Base-by-base conservation (phyloP, 164 flowering plant genomes). In the Tetracentron sinense region DNA sequence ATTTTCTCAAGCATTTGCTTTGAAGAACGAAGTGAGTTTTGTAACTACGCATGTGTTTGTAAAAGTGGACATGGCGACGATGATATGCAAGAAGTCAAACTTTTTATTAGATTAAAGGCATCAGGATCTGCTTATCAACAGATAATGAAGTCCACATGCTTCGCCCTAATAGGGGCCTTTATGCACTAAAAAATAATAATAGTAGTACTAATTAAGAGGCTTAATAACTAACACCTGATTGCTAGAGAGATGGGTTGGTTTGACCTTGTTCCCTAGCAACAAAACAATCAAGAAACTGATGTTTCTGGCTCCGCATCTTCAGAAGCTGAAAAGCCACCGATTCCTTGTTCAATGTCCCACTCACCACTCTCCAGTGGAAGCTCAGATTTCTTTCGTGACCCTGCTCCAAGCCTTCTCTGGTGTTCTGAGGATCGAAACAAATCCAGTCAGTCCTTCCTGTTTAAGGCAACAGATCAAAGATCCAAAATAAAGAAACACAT, bases 231-330 rank as follows among this genome's bases (percentile, higher is more conserved):
- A 54, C 2, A 10, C 55, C 2, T 20, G 16, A 29, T 21, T 30
- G 22, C 6, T 17, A 10, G 4, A 16, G 48, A 46, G 28, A 47
- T 33, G 38, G 28, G 58, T 26, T 25, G 4, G 15, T 48, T 16
- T 25, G 29, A 23, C 52, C 58, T 52, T 58, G 65, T 60, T 35
- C 42, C 31, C n/a, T 22, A 44, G 6, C 22, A 8, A 42, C 19
- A n/a, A 14, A 55, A 3, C 26, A 4, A 46, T 68, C 56, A 74
- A 49, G 77, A 69, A 33, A 20, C 60, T 42, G 70, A 68, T 42
- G 73, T 59, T 1, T 78, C 82, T 19, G 31, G 65, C 11, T 68
- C 78, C n/a, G 42, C 61, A 44, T 78, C 83, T 47, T 82, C 85
- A 7, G 83, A 80, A 27, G 72, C 75, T 0, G 84, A 80, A 21